phyloP scores from a whole-genome alignment of 495 filamentous ascomycete genomes.

The Penicillium flavigenum region DNA sequence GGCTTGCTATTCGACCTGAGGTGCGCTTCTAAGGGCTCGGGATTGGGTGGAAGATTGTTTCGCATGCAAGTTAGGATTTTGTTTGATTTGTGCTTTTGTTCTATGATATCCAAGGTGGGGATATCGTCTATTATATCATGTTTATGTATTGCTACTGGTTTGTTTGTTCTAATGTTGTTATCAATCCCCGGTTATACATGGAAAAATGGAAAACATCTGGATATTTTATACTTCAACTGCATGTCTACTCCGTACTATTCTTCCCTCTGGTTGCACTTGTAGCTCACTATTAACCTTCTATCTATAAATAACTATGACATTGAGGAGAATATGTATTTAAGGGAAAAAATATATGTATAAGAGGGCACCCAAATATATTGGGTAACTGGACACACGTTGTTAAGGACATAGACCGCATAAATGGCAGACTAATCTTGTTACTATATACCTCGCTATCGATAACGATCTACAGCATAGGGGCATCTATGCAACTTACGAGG shows the following conservation, averaged over 20 bases:
- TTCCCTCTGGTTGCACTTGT: background rate
- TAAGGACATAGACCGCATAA: background rate
- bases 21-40: conserved; percentile 21
- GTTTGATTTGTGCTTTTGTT: background rate
- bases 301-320: background rate
- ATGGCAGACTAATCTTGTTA: background rate
- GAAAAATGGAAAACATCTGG: background rate
- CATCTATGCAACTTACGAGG: background rate
- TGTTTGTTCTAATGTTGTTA: background rate
- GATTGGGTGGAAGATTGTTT: background rate
- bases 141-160: background rate
- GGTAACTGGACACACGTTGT: background rate
- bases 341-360: too few relatives aligned
- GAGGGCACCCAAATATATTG: background rate
- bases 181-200: background rate
- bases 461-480: background rate
- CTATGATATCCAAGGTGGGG: background rate
- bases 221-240: background rate
- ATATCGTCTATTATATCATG: background rate
- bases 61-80: background rate
- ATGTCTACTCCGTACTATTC: background rate
- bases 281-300: background rate
- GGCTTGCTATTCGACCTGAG: conserved; percentile 20
- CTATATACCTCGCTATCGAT: background rate
- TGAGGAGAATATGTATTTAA: too few relatives aligned